phyloP scores from a whole-genome alignment of 2,329 filamentous ascomycete species.

The Botrytis sinoallii region DNA sequence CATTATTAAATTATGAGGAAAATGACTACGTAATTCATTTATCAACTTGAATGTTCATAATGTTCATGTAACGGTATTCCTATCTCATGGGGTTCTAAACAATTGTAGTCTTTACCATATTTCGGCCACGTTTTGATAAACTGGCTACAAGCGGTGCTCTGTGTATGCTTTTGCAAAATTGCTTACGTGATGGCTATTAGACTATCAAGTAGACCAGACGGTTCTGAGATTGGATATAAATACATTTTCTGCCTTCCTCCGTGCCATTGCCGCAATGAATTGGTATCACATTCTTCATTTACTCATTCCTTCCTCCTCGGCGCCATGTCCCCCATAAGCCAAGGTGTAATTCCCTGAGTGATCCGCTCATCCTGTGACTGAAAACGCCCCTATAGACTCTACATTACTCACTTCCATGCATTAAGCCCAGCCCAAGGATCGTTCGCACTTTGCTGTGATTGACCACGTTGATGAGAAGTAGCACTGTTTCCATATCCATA shows the following conservation, averaged over 20 bases:
- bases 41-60: not conserved
- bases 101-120: not conserved
- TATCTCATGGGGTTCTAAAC: not conserved
- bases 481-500: slow-evolving; percentile 49
- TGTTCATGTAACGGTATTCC: not conserved
- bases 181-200: not conserved
- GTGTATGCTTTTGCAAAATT: not conserved
- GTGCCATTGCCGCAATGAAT: not conserved
- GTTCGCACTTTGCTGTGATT: slow-evolving; percentile 36
- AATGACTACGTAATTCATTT: not conserved
- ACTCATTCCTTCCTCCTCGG: slow-evolving; percentile 12
- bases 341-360: not conserved
- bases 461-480: slow-evolving; percentile 34
- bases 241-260: slow-evolving; percentile 5
- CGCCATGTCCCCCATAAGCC: not conserved
- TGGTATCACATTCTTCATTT: slow-evolving; percentile 10
- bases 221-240: slow-evolving; percentile 8
- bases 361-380: slow-evolving; percentile 4
- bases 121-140: not conserved
- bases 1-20: not conserved
- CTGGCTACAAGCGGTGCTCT: not conserved
- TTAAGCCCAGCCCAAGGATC: slow-evolving; percentile 69
- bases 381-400: not conserved
- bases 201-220: not conserved
- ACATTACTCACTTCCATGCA: slow-evolving; percentile 30